Base-by-base conservation (phyloP, 306 rosid species). In the Cucumis melo region DNA sequence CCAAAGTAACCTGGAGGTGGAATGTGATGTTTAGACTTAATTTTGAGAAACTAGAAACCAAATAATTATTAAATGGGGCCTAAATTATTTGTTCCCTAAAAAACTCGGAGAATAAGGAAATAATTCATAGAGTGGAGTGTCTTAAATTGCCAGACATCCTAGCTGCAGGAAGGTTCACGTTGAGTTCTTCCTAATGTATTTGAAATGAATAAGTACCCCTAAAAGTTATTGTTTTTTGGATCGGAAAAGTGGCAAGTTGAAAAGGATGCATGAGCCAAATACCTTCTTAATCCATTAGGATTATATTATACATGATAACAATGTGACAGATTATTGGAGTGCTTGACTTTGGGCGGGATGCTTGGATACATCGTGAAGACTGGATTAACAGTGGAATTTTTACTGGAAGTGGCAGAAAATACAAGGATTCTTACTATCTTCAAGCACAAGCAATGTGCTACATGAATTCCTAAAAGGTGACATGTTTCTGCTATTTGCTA, bases 361-460 rank as follows among this genome's bases (percentile, higher is more conserved):
- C 91, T 42, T 94, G 97, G 98, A 78, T 94, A 48, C 89, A 75
- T 58, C 81, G 95, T 41, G 96, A 90, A 54, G 98, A 94, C 75
- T 94, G 98, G 98, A 91, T 91, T 83, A 86, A 75, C 74, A 86
- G 81, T 21, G 97, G 97, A 50, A 46, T 90, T 74, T 93, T 84
- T 73, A 27, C 87, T 51, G 96, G 89, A 75, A 87, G 87, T 76
- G 91, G 90, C 74, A 86, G 83, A 79, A 94, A 94, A 76, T 94
- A 91, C 97, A 94, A 90, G 87, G 98, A 94, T 81, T 91, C 98
- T 15, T 87, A 85, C 78, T 91, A 81, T 77, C 86, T 91, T 82
- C 97, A 94, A 84, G 98, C 91, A 65, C 98, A 91, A 85, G 92
- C 96, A 15, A 94, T 94, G 97, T 94, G 96, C 64, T 94, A 88